These are phyloP conservation scores for Paradendryphiella salina DNA, from an alignment of 2,329 filamentous ascomycete species.

Conservation along the genomic window DNA sequence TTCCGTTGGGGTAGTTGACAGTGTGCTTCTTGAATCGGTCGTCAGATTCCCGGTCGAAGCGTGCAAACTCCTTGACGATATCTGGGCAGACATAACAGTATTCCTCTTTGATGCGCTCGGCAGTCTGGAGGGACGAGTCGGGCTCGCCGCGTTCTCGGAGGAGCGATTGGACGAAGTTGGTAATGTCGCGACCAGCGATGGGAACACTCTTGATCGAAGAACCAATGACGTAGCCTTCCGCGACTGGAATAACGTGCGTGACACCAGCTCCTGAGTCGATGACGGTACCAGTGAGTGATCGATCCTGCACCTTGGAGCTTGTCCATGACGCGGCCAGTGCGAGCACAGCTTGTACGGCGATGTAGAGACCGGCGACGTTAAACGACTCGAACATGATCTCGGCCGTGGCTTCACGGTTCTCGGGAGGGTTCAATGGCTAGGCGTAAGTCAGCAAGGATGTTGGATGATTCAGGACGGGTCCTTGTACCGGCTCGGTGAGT, in stretches of 20 bases:
- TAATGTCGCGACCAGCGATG: slow-evolving; percentile 96
- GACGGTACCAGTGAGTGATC: slow-evolving; percentile 93
- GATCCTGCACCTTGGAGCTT: slow-evolving; percentile 94
- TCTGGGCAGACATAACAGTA: slow-evolving; percentile 98
- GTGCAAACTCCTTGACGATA: slow-evolving; percentile 96
- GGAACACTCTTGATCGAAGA: slow-evolving; percentile 99
- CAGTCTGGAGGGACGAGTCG: slow-evolving; percentile 95
- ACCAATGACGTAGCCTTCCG: slow-evolving; percentile 97
- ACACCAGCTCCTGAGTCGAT: slow-evolving; percentile 99
- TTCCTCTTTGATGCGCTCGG: slow-evolving; percentile 97
- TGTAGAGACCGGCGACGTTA: slow-evolving; percentile 98
- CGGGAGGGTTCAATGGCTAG: slow-evolving; percentile 92
- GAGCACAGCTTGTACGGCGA: slow-evolving; percentile 95
- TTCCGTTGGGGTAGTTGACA: slow-evolving; percentile 82
- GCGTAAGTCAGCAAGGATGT: slow-evolving; percentile 14
- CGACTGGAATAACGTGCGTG: slow-evolving; percentile 97
- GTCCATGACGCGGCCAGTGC: slow-evolving; percentile 98
- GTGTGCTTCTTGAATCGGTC: slow-evolving; percentile 87
- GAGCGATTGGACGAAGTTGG: slow-evolving; percentile 96
- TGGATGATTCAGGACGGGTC: not conserved
- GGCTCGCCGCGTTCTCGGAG: slow-evolving; percentile 95
- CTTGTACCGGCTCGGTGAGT: slow-evolving; percentile 86
- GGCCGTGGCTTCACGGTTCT: slow-evolving; percentile 98
- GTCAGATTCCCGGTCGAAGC: slow-evolving; percentile 87
- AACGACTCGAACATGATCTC: slow-evolving; percentile 99